A percentile compares a stretch with the other conserved stretches of the same genome.
These are phyloP conservation scores for Micromonas pusilla DNA, from an alignment of 139 green algal species.

Conservation along the genomic window DNA sequence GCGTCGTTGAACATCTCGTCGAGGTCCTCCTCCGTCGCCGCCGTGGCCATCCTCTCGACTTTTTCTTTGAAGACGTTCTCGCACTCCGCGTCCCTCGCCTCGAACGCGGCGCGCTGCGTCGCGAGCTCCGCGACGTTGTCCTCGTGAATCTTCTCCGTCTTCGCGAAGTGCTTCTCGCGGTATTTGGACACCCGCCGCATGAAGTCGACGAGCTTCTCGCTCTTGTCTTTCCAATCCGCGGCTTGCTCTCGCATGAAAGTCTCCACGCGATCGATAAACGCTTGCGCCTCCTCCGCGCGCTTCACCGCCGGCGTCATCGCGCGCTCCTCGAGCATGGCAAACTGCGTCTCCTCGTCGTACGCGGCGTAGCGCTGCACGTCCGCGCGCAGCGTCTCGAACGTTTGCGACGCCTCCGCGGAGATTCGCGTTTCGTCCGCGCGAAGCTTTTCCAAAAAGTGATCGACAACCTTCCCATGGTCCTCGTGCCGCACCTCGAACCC, in stretches of 20 bases:
- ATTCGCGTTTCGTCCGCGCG: no score
- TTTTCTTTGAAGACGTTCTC: no score
- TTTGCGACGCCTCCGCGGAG: no score
- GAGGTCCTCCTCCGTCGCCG: not conserved
- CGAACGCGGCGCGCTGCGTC: no score
- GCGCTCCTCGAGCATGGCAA: no score
- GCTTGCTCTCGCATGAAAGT: not conserved
- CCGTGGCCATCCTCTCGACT: not conserved
- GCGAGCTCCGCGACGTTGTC: not conserved
- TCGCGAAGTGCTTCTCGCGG: not conserved
- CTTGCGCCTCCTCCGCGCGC: not conserved
- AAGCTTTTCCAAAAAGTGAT: no score
- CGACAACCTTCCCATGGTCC: no score
- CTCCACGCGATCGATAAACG: not conserved
- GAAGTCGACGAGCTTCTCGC: not conserved
- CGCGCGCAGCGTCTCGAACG: no score
- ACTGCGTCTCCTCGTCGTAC: no score
- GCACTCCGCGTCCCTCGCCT: not conserved
- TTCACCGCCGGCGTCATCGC: no score
- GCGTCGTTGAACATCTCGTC: not conserved
- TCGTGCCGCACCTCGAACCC: no score
- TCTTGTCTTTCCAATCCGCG: not conserved
- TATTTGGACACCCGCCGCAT: not conserved
- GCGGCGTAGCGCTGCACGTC: no score
- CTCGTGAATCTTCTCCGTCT: not conserved